Base-by-base conservation (phyloP, 2,329 filamentous ascomycete species). In the Penicillium sp. region DNA sequence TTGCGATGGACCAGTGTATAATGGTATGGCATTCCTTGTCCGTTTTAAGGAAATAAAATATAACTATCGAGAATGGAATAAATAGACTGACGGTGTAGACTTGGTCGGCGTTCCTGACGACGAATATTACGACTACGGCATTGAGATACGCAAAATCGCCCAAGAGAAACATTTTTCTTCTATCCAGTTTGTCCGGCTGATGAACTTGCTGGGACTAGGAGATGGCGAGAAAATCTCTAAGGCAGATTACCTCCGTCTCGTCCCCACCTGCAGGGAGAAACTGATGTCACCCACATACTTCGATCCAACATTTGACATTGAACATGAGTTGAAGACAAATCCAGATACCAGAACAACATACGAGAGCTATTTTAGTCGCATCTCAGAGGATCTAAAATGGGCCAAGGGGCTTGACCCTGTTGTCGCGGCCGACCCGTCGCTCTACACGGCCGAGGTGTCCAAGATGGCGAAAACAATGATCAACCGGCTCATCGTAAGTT, bases 321-420 rank as follows among this genome's bases (percentile, higher is more conserved):
- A 55, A 4, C 26, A 45, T 33, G 53, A 55, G 10, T 17, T 55
- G 47, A 38, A 45, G 12, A 45, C 47, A 26, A 55, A 55, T 14
- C 47, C 53, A 12, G 53, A 55, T 35, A 55, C 53, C 19, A 36
- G 40, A n/a, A 35, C 40, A 19, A 55, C 53, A 25, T 55, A 51
- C 25, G 33, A 51, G 11, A 51, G 53, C 40, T 55, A 55, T 36
- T 41, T 55, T 9, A 44, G 40, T 38, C 53, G 53, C 17, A 55
- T 55, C 16, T 55, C 47, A n/a, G 53, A 55, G 35, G 53, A 55
- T 45, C 28, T 55, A 4, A 55, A 38, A 45, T 55, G 53, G 53
- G 47, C 53, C 28, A 55, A 55, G 7, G 47, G 47, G 4, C 33
- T 55, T 26, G 53, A 55, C n/a, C 47, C 47, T 35, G n/a, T 26